Percentiles rank a stretch among this genome's conserved stretches.
Conservation (phyloP, 2,329 filamentous ascomycete genomes). For the Penicillium psychrosexuale region DNA sequence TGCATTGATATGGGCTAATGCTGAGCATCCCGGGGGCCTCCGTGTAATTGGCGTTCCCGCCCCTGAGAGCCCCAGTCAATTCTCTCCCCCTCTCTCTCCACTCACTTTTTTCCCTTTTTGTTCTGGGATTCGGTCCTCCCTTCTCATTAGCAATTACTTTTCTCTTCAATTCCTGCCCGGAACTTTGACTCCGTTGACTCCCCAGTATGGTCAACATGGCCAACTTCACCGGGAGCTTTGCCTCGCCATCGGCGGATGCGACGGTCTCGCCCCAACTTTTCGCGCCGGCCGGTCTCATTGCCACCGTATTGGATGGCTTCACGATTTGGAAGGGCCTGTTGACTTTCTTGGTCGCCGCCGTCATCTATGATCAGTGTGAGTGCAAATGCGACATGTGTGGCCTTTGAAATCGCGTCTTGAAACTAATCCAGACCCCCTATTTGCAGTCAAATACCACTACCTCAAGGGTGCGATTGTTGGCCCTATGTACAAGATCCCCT, state of each 20-base stretch:
- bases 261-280: conserved; percentile 56
- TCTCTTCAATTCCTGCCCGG: background rate
- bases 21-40: conserved; percentile 1
- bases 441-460: conserved; percentile 67
- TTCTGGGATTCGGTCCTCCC: background rate
- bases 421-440: conserved; percentile 14
- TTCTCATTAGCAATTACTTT: background rate
- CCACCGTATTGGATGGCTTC: conserved; percentile 56
- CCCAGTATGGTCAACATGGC: conserved; percentile 30
- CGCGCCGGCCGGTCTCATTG: conserved; percentile 48
- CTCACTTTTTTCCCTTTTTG: conserved; percentile 6
- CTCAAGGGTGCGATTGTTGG: conserved; percentile 75
- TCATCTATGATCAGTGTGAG: conserved; percentile 89
- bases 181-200: background rate
- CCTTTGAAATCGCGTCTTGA: conserved; percentile 2
- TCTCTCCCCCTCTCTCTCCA: conserved; percentile 20
- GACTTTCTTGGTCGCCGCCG: conserved; percentile 66
- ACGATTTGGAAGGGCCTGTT: conserved; percentile 65
- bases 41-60: conserved; percentile 20
- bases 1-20: background rate
- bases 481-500: conserved; percentile 72
- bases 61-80: conserved; percentile 23
- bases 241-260: conserved; percentile 65
- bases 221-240: conserved; percentile 64
- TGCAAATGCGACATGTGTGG: conserved; percentile 18